phyloP scores from a whole-genome alignment of 768 basidiomycete genomes.

The Tulasnella sp. region DNA sequence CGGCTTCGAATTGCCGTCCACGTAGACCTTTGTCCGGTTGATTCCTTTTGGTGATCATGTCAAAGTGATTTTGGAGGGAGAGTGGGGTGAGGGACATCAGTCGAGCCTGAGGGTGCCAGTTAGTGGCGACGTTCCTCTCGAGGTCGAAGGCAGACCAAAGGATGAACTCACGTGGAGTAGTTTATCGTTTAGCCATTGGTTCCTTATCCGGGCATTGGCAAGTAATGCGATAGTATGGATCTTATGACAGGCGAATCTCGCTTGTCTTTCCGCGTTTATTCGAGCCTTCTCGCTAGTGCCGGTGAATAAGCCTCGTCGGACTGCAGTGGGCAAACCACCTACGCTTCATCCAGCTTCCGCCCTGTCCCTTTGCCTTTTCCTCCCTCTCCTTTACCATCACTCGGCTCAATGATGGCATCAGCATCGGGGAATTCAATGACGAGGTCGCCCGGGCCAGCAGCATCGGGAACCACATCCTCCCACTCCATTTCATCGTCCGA shows the following conservation, averaged over 20 bases:
- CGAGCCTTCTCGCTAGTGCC: conserved; percentile 42
- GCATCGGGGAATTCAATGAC: conserved; percentile 25
- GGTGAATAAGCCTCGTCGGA: not conserved
- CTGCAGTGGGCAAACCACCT: not conserved
- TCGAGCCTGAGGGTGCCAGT: conserved; percentile 63
- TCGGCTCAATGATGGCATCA: not conserved
- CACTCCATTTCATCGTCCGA: conserved; percentile 35
- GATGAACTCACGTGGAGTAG: conserved; percentile 67
- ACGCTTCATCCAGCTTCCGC: conserved; percentile 30
- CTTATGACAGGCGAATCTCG: conserved; percentile 84
- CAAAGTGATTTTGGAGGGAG: conserved; percentile 76
- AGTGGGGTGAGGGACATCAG: conserved; percentile 86
- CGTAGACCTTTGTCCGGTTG: conserved; percentile 80
- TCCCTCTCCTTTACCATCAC: not conserved
- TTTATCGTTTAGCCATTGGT: conserved; percentile 80
- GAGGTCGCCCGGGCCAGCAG: conserved; percentile 13
- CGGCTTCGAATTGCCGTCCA: conserved; percentile 84
- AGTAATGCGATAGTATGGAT: conserved; percentile 84
- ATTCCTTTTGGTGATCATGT: conserved; percentile 76
- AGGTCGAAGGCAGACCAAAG: conserved; percentile 39
- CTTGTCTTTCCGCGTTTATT: conserved; percentile 67
- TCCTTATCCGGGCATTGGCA: conserved; percentile 71
- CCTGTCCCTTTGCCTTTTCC: conserved; percentile 22
- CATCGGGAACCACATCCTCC: conserved; percentile 25
- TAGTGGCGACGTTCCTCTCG: conserved; percentile 30